A percentile compares a stretch with the other conserved stretches of the same genome.
Conservation (phyloP, 108 stramenopile species). For the Nitzschia sp. region DNA sequence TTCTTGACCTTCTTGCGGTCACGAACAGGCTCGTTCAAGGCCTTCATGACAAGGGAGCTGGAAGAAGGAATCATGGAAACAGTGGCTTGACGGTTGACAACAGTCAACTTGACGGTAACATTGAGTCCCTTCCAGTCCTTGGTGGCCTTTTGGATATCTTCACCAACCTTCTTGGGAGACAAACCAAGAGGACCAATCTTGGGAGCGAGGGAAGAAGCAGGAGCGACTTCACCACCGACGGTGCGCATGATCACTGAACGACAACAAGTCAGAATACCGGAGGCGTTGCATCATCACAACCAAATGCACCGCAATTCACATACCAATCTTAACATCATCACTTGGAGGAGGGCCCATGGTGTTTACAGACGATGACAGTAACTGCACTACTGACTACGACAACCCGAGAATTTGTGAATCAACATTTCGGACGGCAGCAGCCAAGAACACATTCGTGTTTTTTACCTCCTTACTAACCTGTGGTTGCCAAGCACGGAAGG, state of each 20-base stretch:
- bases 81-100: slow-evolving; percentile 99
- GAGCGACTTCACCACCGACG: slow-evolving; percentile 98
- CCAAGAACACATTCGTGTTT: no score
- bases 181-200: slow-evolving; percentile 99
- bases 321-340: slow-evolving; percentile 91
- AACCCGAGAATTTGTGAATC: slow-evolving; percentile 8
- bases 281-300: neutral
- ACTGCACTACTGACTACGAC: slow-evolving; percentile 30
- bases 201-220: slow-evolving; percentile 98
- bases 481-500: no score
- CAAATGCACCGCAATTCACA: slow-evolving; percentile 16
- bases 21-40: slow-evolving; percentile 98
- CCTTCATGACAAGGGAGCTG: slow-evolving; percentile 99
- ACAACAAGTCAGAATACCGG: neutral
- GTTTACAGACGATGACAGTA: slow-evolving; percentile 92
- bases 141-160: slow-evolving; percentile 99
- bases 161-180: slow-evolving; percentile 99
- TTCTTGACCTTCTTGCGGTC: slow-evolving; percentile 99
- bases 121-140: slow-evolving; percentile 99
- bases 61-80: slow-evolving; percentile 97
- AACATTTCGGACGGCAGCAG: no score
- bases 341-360: slow-evolving; percentile 95
- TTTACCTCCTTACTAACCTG: no score
- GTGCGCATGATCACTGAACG: slow-evolving; percentile 93
- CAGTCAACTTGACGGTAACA: slow-evolving; percentile 99